A percentile compares a stretch with the other conserved stretches of the same genome.
Conservation (phyloP, 768 basidiomycete species). For the Boletus vermiculosoides region DNA sequence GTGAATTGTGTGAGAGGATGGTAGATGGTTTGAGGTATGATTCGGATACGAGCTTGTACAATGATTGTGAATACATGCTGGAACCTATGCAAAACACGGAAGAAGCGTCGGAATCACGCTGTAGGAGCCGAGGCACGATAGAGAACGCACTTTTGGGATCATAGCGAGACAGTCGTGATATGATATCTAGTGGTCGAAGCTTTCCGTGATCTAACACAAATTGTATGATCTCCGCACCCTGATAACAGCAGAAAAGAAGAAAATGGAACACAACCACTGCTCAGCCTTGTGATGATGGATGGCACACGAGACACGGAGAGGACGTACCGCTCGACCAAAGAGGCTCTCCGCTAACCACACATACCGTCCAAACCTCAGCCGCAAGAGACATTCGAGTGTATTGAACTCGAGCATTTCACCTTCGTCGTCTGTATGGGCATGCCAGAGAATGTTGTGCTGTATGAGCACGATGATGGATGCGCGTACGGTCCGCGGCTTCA, state of each 20-base stretch:
- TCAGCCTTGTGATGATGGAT: background rate
- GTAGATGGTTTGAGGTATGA: conserved; percentile 83
- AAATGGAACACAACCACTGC: too few species aligned
- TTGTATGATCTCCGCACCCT: conserved; percentile 79
- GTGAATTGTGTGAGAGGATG: conserved; percentile 72
- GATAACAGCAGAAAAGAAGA: background rate
- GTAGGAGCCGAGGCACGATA: conserved; percentile 10
- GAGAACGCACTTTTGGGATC: conserved; percentile 56
- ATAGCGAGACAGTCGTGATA: conserved; percentile 47
- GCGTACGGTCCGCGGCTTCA: conserved; percentile 67
- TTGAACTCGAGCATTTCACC: conserved; percentile 82
- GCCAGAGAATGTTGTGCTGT: conserved; percentile 93
- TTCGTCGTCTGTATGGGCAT: conserved; percentile 67
- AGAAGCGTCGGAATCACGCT: background rate
- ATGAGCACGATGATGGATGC: conserved; percentile 74
- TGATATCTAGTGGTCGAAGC: conserved; percentile 70
- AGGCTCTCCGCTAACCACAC: conserved; percentile 69
- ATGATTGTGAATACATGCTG: conserved; percentile 52
- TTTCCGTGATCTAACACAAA: conserved; percentile 84
- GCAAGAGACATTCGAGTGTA: conserved; percentile 74
- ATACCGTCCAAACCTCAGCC: conserved; percentile 81
- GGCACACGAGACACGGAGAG: background rate
- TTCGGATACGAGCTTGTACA: conserved; percentile 68
- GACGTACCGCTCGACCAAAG: conserved; percentile 68
- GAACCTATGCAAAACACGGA: conserved; percentile 22